These are phyloP conservation scores for Colletotrichum sp. DNA, from an alignment of 2,329 filamentous ascomycete genomes.

Conservation along the genomic window DNA sequence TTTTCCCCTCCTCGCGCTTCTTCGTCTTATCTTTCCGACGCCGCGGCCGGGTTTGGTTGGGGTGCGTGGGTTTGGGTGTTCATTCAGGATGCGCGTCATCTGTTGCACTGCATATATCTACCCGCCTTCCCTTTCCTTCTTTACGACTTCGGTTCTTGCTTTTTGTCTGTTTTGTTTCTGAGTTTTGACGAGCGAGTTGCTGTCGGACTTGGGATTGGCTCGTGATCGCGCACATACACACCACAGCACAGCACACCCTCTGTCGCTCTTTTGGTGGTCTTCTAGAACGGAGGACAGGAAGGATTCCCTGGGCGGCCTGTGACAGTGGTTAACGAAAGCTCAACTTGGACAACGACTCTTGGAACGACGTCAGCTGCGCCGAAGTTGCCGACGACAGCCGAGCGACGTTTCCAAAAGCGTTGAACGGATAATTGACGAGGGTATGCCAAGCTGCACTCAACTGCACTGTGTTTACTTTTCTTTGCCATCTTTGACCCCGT, in stretches of 20 bases:
- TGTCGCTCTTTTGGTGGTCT: not conserved
- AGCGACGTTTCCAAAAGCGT: not conserved
- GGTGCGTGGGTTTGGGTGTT: not conserved
- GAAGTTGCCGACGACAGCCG: not conserved
- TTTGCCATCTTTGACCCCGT: not conserved
- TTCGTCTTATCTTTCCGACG: conserved; percentile 4
- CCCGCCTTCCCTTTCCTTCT: not conserved
- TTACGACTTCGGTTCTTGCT: not conserved
- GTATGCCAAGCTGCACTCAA: not conserved
- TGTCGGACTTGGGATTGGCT: not conserved
- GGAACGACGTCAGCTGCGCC: not conserved
- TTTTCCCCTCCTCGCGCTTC: not conserved
- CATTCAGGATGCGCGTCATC: not conserved
- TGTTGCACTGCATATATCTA: conserved; percentile 10
- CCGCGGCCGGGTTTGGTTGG: not conserved
- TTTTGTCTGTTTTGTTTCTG: not conserved
- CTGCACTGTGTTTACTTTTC: not conserved
- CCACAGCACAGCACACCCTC: not conserved
- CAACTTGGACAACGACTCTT: not conserved
- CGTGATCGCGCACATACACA: not conserved
- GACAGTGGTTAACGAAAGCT: not conserved
- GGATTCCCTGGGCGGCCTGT: not conserved
- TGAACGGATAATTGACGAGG: not conserved
- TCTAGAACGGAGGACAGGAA: not conserved
- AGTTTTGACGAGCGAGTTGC: not conserved